These are phyloP conservation scores for Urtica urens DNA, from an alignment of 306 rosid species.

Conservation along the genomic window DNA sequence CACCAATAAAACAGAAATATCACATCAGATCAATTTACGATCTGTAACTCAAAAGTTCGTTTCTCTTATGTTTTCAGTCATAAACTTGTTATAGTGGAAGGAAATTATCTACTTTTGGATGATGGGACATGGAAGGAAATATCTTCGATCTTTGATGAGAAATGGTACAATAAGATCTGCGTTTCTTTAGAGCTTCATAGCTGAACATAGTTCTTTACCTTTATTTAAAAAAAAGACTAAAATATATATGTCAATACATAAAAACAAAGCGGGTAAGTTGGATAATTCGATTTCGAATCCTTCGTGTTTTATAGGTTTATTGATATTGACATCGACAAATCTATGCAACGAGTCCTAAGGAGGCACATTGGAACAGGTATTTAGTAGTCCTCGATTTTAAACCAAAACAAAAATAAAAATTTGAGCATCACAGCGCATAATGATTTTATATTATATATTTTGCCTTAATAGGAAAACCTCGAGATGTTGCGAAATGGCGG, in stretches of 20 bases:
- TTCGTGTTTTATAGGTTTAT: slow-evolving; percentile 40
- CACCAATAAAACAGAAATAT: no score
- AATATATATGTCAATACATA: no score
- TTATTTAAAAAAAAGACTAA: no score
- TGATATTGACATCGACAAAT: slow-evolving; percentile 52
- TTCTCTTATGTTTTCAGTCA: slow-evolving; percentile 57
- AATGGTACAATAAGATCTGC: slow-evolving; percentile 55
- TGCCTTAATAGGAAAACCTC: slow-evolving; percentile 46
- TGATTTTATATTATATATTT: slow-evolving; percentile 1
- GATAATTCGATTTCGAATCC: slow-evolving; percentile 14
- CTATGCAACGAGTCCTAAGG: slow-evolving; percentile 73
- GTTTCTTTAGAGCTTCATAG: slow-evolving; percentile 1
- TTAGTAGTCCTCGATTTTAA: neutral
- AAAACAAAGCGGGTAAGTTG: neutral
- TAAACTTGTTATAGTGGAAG: slow-evolving; percentile 74
- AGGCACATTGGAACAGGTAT: slow-evolving; percentile 86
- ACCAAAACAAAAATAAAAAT: neutral
- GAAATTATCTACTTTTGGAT: slow-evolving; percentile 63
- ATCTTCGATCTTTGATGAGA: slow-evolving; percentile 64
- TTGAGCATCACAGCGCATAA: no score
- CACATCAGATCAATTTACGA: no score
- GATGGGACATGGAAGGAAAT: slow-evolving; percentile 72
- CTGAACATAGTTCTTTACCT: no score
- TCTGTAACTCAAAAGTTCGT: no score
- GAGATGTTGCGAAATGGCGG: slow-evolving; percentile 66